Evolutionary conservation across 768 basidiomycete genomes (phyloP), one percentile per base, ranked within the genome.

Genomic region (Podaxis sp.): DNA sequence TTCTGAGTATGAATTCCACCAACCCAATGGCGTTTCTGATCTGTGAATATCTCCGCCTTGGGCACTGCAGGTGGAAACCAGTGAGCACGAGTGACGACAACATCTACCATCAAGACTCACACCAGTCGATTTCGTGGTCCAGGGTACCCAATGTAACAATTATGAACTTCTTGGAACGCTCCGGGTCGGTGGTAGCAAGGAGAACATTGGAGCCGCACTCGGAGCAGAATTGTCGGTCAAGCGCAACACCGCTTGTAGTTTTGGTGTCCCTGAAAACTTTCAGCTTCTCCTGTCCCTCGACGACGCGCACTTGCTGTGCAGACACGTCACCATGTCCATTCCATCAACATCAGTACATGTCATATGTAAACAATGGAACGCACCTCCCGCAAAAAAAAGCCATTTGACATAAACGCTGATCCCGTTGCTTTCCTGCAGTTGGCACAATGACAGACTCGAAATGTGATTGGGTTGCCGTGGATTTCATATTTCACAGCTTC

Each of bases 341-440:
- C 3, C n/a, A 36, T 57, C 28, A 30, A 24, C 2, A 59, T 1
- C 3, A 53, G 7, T 8, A 24, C 52, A 40, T 44, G 30, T 44
- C 26, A 52, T 30, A 40, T 44, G 39, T 38, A 52, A 26, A 46
- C 11, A 5, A 46, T 48, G 5, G 9, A 17, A 70, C 73, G 33
- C 54, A 80, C 80, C 65, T 77, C 63, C 15, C 59, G 64, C 38
- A 70, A 68, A 64, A 77, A 79, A 59, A 77, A 75, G 4, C 68
- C 68, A 51, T 78, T 79, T 48, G 75, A 70, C 74, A 79, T 74
- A 62, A 79, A 79, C 17, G 76, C 76, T n/a, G 75, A 70, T 5
- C 80, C 79, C 17, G 74, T 77, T 19, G 75, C 71, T 67, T 79
- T 79, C 68, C 73, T 75, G 66, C 80, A 80, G 52, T 80, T 77